Evolutionary conservation across 2,329 filamentous ascomycete species (phyloP).

Genomic region (Herpotrichia juniperi): DNA sequence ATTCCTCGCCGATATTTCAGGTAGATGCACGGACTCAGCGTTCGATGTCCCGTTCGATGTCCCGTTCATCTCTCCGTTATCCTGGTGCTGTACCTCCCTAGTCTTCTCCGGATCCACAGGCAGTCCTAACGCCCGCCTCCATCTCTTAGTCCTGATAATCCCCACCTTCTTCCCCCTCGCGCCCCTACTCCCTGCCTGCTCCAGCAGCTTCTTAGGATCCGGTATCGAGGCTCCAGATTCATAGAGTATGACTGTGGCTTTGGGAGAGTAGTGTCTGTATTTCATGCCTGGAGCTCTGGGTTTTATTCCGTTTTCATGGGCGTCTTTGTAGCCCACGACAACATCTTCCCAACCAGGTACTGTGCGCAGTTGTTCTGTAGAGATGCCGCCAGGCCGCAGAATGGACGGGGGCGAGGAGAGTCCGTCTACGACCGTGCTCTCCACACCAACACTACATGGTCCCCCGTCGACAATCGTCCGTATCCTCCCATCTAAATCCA

Average conservation of each 20-base stretch:
- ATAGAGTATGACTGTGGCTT: constrained; percentile 83
- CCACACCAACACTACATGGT: constrained; percentile 84
- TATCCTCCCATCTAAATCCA: constrained; percentile 83
- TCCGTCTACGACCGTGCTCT: constrained; percentile 96
- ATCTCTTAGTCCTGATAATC: constrained; percentile 43
- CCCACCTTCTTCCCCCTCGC: constrained; percentile 38
- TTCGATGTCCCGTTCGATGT: constrained; percentile 18
- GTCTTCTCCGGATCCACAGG: constrained; percentile 3
- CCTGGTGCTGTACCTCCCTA: constrained; percentile 3
- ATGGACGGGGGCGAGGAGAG: constrained; percentile 80
- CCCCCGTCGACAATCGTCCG: constrained; percentile 90
- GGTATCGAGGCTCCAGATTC: constrained; percentile 59
- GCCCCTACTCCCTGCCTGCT: constrained; percentile 23
- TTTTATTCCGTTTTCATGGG: constrained; percentile 64
- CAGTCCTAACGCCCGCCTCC: constrained; percentile 29
- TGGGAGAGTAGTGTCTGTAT: constrained; percentile 96
- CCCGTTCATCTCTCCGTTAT: too few species aligned
- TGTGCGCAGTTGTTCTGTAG: constrained; percentile 75
- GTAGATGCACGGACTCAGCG: background rate
- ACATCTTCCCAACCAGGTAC: constrained; percentile 84
- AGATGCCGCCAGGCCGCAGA: constrained; percentile 84
- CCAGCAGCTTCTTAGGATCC: constrained; percentile 32
- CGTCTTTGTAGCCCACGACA: constrained; percentile 78
- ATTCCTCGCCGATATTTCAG: background rate
- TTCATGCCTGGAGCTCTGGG: constrained; percentile 97